phyloP scores from a whole-genome alignment of 768 basidiomycete species.

The Lactarius indigo region DNA sequence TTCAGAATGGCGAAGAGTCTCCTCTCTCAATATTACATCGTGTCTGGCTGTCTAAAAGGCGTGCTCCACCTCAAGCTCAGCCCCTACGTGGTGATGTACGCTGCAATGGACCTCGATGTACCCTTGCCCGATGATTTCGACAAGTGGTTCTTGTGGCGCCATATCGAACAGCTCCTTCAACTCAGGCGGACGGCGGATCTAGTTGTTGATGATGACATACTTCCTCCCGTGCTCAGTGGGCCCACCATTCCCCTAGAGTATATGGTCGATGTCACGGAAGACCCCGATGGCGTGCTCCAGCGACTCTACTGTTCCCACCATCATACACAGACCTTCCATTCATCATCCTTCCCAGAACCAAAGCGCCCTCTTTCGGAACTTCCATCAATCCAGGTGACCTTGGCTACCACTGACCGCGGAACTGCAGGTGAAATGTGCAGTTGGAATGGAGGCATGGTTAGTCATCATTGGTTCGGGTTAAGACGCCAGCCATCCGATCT shows the following conservation, averaged over 20 bases:
- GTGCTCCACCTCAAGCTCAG: slow-evolving; percentile 20
- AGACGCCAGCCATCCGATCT: slow-evolving; percentile 11
- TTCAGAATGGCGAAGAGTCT: slow-evolving; percentile 18
- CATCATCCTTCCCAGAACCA: slow-evolving; percentile 11
- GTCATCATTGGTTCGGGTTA: slow-evolving; percentile 13
- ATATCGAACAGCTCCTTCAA: slow-evolving; percentile 21
- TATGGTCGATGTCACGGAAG: background rate
- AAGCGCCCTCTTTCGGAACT: slow-evolving; percentile 17
- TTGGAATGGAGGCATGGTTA: slow-evolving; percentile 5
- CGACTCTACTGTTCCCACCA: slow-evolving; percentile 5
- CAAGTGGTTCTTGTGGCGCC: slow-evolving; percentile 21
- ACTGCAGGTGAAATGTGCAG: slow-evolving; percentile 12
- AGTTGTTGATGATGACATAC: background rate
- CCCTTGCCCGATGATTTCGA: slow-evolving; percentile 21
- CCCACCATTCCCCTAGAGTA: slow-evolving; percentile 4
- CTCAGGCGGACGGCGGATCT: slow-evolving; percentile 15
- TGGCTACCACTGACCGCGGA: slow-evolving; percentile 3
- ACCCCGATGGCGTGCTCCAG: slow-evolving; percentile 15
- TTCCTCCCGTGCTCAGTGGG: slow-evolving; percentile 2
- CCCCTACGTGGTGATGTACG: slow-evolving; percentile 23
- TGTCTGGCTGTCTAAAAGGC: background rate
- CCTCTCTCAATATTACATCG: slow-evolving; percentile 3
- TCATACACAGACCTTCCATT: background rate
- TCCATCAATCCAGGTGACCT: slow-evolving; percentile 12
- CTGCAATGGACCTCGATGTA: slow-evolving; percentile 23